phyloP scores from a whole-genome alignment of 2,329 filamentous ascomycete species.

The Trichoderma sp. region DNA sequence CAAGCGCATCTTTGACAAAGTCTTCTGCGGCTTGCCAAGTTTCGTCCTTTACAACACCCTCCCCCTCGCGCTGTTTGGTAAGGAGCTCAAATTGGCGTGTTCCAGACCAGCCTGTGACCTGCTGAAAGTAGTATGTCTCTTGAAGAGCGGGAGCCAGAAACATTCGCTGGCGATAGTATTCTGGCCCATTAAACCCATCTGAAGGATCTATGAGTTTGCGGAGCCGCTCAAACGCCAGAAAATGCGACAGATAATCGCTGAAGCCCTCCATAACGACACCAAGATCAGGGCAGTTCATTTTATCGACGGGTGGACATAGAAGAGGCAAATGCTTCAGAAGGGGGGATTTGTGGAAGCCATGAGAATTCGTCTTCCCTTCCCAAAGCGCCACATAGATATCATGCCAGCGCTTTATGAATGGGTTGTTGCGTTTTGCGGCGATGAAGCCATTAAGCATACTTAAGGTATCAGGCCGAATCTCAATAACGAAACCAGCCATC shows the following conservation, averaged over 20 bases:
- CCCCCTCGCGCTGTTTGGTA: conserved; percentile 21
- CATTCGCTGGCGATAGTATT: conserved; percentile 34
- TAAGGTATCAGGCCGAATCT: conserved; percentile 30
- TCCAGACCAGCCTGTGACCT: conserved; percentile 11
- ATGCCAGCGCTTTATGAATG: conserved; percentile 44
- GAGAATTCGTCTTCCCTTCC: conserved; percentile 31
- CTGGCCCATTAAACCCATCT: conserved; percentile 34
- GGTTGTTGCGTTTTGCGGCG: conserved; percentile 39
- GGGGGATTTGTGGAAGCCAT: conserved; percentile 34
- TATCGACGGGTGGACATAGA: background rate
- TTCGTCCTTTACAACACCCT: conserved; percentile 21
- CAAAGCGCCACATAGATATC: conserved; percentile 37
- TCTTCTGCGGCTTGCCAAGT: conserved; percentile 26
- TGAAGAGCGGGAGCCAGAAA: conserved; percentile 26
- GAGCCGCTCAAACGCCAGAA: conserved; percentile 29
- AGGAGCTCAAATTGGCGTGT: conserved; percentile 26
- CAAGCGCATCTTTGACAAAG: conserved; percentile 31
- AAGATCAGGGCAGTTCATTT: background rate
- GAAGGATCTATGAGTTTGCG: conserved; percentile 35
- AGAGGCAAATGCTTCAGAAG: conserved; percentile 22
- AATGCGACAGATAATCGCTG: conserved; percentile 32
- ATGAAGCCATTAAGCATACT: conserved; percentile 42
- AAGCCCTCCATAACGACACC: conserved; percentile 24
- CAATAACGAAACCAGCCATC: conserved; percentile 20
- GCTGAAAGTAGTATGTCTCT: conserved; percentile 22